phyloP scores from a whole-genome alignment of 768 basidiomycete species.

The Suillus brevipes region DNA sequence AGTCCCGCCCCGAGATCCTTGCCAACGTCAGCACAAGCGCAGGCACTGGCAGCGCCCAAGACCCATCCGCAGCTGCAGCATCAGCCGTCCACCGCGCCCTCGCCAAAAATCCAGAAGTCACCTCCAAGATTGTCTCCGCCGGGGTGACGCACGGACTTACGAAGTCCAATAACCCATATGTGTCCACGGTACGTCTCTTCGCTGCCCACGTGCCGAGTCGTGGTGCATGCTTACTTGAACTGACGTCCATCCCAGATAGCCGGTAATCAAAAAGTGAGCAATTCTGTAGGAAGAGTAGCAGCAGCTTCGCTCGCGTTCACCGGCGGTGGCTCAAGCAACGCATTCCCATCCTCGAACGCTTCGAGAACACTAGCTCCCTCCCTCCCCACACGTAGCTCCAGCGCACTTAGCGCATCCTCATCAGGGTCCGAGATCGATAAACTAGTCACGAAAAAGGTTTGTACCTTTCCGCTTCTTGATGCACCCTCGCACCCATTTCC shows the following conservation, averaged over 20 bases:
- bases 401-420: constrained; percentile 23
- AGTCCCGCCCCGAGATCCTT: constrained; percentile 67
- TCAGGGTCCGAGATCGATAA: constrained; percentile 27
- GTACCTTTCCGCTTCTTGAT: constrained; percentile 29
- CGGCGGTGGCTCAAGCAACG: constrained; percentile 1
- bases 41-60: constrained; percentile 8
- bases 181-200: constrained; percentile 35
- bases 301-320: constrained; percentile 53
- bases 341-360: background rate
- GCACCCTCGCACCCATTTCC: constrained; percentile 9
- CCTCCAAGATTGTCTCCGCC: constrained; percentile 40
- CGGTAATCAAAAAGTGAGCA: constrained; percentile 40
- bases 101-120: constrained; percentile 41
- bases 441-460: constrained; percentile 29
- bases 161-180: constrained; percentile 37
- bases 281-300: constrained; percentile 54
- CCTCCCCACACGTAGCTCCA: constrained; percentile 18
- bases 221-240: background rate
- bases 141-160: constrained; percentile 39
- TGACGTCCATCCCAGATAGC: constrained; percentile 23
- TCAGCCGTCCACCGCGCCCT: constrained; percentile 49
- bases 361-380: constrained; percentile 8
- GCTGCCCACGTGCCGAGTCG: background rate
- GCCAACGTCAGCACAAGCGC: constrained; percentile 18
- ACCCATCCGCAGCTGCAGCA: constrained; percentile 30